Evolutionary conservation across 345 rosid genomes (phyloP).

Genomic region (Orychophragmus violaceus): DNA sequence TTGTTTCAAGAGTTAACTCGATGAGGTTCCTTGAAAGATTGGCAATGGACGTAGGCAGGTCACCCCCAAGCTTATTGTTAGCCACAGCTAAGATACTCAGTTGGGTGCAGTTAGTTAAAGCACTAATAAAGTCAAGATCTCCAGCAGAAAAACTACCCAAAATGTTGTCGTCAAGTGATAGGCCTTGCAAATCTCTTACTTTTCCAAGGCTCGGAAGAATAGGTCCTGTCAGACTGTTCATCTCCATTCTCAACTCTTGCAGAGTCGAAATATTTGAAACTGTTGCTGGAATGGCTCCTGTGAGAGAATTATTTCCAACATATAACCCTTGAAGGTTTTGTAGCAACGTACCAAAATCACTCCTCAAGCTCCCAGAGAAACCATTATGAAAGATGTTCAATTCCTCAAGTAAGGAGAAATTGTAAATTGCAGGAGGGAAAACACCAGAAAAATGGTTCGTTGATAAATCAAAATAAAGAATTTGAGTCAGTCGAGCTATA

Average conservation of each 20-base stretch:
- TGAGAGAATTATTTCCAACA: conserved; percentile 20
- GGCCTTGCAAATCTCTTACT: neutral
- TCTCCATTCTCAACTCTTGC: neutral
- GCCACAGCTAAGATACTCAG: neutral
- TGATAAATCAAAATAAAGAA: neutral
- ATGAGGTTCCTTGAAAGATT: neutral
- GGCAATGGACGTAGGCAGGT: neutral
- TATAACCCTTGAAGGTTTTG: neutral
- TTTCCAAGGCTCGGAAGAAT: neutral
- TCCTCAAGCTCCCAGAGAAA: conserved; percentile 26
- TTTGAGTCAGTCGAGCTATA: neutral
- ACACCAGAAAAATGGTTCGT: neutral
- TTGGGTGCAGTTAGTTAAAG: conserved; percentile 2
- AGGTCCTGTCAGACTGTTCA: neutral
- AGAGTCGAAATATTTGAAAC: conserved; percentile 29
- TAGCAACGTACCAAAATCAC: neutral
- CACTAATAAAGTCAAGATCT: neutral
- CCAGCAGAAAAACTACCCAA: neutral
- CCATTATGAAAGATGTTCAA: neutral
- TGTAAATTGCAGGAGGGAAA: conserved; percentile 25
- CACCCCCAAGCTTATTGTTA: neutral
- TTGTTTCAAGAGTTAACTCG: neutral
- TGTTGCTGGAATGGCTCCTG: conserved; percentile 24
- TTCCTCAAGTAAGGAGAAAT: neutral
- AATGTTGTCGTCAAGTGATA: neutral